Evolutionary conservation across 179 eudicot genomes (phyloP).

Genomic region (Beta macrorhiza): DNA sequence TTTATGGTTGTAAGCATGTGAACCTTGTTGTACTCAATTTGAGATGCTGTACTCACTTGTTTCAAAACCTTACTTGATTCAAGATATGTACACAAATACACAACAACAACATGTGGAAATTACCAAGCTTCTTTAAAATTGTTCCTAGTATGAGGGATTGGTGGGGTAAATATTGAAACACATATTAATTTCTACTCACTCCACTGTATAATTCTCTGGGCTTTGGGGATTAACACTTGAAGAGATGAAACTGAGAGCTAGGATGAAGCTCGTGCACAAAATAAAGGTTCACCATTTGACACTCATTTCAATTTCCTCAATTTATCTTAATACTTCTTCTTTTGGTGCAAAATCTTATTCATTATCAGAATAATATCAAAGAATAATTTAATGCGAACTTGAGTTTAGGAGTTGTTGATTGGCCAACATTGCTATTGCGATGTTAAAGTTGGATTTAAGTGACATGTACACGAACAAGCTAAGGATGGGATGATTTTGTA

Average conservation of each 20-base stretch:
- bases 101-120: not conserved
- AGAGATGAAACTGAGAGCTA: too few relatives aligned
- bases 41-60: not conserved
- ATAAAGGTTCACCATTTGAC: not conserved
- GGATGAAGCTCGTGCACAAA: too few relatives aligned
- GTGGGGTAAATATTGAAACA: not conserved
- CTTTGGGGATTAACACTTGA: too few relatives aligned
- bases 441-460: not conserved
- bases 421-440: not conserved
- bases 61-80: not conserved
- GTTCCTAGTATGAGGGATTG: not conserved
- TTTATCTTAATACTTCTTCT: not conserved
- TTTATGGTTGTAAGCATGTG: too few relatives aligned
- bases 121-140: not conserved
- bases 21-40: not conserved
- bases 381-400: not conserved
- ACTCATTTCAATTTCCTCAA: not conserved
- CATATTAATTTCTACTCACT: not conserved
- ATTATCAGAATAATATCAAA: not conserved
- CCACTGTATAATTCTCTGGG: too few relatives aligned
- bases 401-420: not conserved
- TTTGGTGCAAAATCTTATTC: not conserved
- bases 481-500: not conserved
- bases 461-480: not conserved
- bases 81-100: too few relatives aligned